phyloP scores from a whole-genome alignment of 2,329 filamentous ascomycete species.

The Epichloe uncinata region DNA sequence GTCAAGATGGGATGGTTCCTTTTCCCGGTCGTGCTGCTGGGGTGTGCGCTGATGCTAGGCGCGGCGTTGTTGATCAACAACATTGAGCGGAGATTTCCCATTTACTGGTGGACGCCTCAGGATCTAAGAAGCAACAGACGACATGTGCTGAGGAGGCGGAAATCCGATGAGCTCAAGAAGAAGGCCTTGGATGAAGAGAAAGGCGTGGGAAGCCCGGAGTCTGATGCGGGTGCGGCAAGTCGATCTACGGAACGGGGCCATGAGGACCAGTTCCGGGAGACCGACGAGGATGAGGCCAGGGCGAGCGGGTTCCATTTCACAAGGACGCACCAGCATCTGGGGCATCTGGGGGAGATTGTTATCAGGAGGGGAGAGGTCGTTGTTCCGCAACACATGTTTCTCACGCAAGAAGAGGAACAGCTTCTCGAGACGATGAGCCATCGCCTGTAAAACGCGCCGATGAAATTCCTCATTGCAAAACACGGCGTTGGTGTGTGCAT shows the following conservation, averaged over 20 bases:
- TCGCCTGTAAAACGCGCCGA: constrained; percentile 12
- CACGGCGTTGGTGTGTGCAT: background rate
- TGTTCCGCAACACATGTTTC: constrained; percentile 21
- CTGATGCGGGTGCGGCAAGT: constrained; percentile 5
- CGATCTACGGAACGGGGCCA: constrained; percentile 4
- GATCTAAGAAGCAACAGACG: constrained; percentile 11
- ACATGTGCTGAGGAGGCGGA: constrained; percentile 5
- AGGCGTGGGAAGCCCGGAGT: background rate
- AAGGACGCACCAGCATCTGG: constrained; percentile 4
- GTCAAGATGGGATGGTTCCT: constrained; percentile 54
- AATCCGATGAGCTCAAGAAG: constrained; percentile 4
- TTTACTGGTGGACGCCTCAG: constrained; percentile 55
- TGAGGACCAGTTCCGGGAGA: background rate
- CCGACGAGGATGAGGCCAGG: background rate
- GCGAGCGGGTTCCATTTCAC: constrained; percentile 8
- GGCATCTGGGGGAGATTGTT: constrained; percentile 16
- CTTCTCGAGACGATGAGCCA: constrained; percentile 22
- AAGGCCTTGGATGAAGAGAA: constrained; percentile 6
- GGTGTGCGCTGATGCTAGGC: constrained; percentile 44
- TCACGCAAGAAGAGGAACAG: constrained; percentile 24
- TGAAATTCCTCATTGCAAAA: background rate
- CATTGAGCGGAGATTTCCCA: constrained; percentile 49
- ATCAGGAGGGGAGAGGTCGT: constrained; percentile 21
- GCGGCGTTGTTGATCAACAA: constrained; percentile 57
- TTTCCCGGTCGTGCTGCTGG: constrained; percentile 48